Conservation (phyloP, 2,329 filamentous ascomycete species). For the Cercospora zeae-maydis region DNA sequence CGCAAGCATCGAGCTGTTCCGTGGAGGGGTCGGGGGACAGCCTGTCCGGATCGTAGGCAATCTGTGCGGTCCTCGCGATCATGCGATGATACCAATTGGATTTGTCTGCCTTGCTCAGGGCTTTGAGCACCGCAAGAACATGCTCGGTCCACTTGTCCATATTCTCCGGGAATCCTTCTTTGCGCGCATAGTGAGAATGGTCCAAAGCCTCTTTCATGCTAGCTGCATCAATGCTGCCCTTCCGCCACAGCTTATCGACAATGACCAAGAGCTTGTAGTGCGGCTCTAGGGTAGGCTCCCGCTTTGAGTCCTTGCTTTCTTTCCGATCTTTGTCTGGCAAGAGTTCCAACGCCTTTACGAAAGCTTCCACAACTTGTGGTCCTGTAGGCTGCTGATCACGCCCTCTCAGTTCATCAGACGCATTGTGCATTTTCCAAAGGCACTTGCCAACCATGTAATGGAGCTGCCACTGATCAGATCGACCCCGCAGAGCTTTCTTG, state of each 20-base stretch:
- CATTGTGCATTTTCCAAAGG: constrained; percentile 65
- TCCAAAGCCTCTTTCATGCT: constrained; percentile 51
- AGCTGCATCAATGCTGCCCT: constrained; percentile 40
- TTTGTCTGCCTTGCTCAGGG: constrained; percentile 69
- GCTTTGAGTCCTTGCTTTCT: constrained; percentile 56
- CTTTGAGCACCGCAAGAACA: constrained; percentile 59
- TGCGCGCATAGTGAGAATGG: constrained; percentile 54
- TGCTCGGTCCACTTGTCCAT: constrained; percentile 57
- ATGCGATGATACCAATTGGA: constrained; percentile 95
- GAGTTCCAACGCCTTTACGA: constrained; percentile 58
- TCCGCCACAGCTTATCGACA: constrained; percentile 72
- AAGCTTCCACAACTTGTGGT: constrained; percentile 53
- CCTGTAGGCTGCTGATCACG: constrained; percentile 33
- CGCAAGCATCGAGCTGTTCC: constrained; percentile 38
- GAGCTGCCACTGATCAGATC: constrained; percentile 62
- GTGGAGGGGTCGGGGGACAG: background rate
- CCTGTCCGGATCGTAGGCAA: constrained; percentile 52
- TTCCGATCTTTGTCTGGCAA: constrained; percentile 47
- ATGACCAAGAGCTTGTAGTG: constrained; percentile 87
- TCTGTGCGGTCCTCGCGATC: constrained; percentile 66
- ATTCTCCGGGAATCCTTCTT: constrained; percentile 46
- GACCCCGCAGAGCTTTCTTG: constrained; percentile 55
- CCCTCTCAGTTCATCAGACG: constrained; percentile 23
- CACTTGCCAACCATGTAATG: constrained; percentile 70
- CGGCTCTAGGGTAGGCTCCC: constrained; percentile 81